Evolutionary conservation across 2,329 filamentous ascomycete species (phyloP).

Genomic region (Fusarium sp.): DNA sequence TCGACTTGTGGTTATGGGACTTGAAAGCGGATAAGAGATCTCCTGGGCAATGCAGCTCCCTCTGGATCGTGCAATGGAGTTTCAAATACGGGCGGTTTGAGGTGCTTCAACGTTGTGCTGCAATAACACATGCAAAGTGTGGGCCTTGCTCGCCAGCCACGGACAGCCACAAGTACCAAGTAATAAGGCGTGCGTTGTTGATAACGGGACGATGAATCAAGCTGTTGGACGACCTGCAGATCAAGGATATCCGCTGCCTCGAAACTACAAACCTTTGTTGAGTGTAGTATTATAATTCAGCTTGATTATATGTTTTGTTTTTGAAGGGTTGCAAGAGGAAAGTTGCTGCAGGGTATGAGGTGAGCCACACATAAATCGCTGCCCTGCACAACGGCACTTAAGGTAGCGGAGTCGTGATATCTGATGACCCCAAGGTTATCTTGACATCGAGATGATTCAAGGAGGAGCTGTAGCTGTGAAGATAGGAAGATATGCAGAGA

Average conservation of each 20-base stretch:
- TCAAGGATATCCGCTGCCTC: neutral
- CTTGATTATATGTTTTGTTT: neutral
- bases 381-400: neutral
- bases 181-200: neutral
- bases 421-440: neutral
- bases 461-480: neutral
- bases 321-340: neutral
- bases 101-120: slow-evolving; percentile 32
- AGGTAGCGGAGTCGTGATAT: neutral
- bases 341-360: neutral
- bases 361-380: neutral
- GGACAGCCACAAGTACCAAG: slow-evolving; percentile 13
- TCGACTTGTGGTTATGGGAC: slow-evolving; percentile 6
- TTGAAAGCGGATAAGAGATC: slow-evolving; percentile 18
- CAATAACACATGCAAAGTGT: slow-evolving; percentile 25
- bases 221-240: neutral
- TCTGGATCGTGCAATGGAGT: slow-evolving; percentile 6
- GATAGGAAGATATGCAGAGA: neutral
- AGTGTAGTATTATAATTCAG: neutral
- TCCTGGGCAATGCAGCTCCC: slow-evolving; percentile 1
- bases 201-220: slow-evolving; percentile 6
- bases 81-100: slow-evolving; percentile 31
- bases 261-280: neutral
- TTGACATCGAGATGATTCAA: neutral
- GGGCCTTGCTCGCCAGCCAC: slow-evolving; percentile 25